A percentile compares a stretch with the other conserved stretches of the same genome.
These are phyloP conservation scores for Fomitopsis serialis DNA, from an alignment of 768 basidiomycete genomes.

Conservation along the genomic window DNA sequence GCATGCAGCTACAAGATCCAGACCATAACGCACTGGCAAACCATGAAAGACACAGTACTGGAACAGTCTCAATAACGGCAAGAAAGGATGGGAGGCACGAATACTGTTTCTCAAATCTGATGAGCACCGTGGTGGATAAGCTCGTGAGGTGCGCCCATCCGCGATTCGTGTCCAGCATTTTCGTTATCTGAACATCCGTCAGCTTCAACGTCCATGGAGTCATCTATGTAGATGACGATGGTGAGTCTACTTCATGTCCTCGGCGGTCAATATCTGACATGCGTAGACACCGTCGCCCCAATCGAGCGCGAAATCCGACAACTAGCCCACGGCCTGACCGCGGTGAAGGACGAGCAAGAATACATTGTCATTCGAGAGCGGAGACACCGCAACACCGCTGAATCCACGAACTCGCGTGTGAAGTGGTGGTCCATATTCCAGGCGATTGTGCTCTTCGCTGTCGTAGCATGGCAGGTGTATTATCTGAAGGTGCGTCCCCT, in stretches of 20 bases:
- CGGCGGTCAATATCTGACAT: neutral
- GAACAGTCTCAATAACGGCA: slow-evolving; percentile 83
- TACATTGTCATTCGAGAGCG: slow-evolving; percentile 94
- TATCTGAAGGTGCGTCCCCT: slow-evolving; percentile 73
- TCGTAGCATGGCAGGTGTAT: slow-evolving; percentile 97
- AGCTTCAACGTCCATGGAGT: slow-evolving; percentile 96
- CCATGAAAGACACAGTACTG: slow-evolving; percentile 84
- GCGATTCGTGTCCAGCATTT: neutral
- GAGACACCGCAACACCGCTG: slow-evolving; percentile 90
- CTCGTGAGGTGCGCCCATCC: slow-evolving; percentile 67
- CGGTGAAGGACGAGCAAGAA: slow-evolving; percentile 98
- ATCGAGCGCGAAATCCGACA: slow-evolving; percentile 93
- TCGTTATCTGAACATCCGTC: neutral
- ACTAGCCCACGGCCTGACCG: slow-evolving; percentile 71
- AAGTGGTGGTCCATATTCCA: slow-evolving; percentile 99
- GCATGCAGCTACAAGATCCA: slow-evolving; percentile 78
- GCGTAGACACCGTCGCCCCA: slow-evolving; percentile 78
- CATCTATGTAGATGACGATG: slow-evolving; percentile 89
- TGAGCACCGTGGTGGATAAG: slow-evolving; percentile 96
- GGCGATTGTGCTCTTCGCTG: slow-evolving; percentile 76
- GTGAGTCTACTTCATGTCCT: slow-evolving; percentile 31
- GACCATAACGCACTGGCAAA: slow-evolving; percentile 61
- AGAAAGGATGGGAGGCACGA: slow-evolving; percentile 83
- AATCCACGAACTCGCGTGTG: slow-evolving; percentile 89
- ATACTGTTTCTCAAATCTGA: slow-evolving; percentile 98